These are phyloP conservation scores for Penicillium sp. DNA, from an alignment of 2,329 filamentous ascomycete species.

Conservation along the genomic window DNA sequence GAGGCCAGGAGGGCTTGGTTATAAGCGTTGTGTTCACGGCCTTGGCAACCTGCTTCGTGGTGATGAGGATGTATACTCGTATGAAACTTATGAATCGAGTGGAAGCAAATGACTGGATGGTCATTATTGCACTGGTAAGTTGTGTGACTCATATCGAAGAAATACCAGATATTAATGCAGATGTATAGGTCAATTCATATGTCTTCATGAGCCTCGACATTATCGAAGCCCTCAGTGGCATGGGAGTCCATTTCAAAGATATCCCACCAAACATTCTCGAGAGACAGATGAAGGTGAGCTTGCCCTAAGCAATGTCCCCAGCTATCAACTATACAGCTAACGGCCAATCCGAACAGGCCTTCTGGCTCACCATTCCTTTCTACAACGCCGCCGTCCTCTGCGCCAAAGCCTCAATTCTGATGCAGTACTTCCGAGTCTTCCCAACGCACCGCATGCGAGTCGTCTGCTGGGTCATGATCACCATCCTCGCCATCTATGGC, in stretches of 20 bases:
- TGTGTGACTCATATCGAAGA: not conserved
- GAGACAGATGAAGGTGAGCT: slow-evolving; percentile 34
- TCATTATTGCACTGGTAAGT: slow-evolving; percentile 34
- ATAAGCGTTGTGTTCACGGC: slow-evolving; percentile 33
- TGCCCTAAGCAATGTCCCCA: not conserved
- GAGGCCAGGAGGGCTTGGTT: slow-evolving; percentile 27
- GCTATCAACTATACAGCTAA: not conserved
- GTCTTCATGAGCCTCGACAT: slow-evolving; percentile 37
- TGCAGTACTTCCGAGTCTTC: slow-evolving; percentile 51
- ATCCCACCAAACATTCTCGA: slow-evolving; percentile 30
- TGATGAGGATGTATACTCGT: slow-evolving; percentile 33
- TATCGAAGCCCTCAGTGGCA: slow-evolving; percentile 34
- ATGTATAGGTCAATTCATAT: slow-evolving; percentile 29
- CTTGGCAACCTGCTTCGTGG: slow-evolving; percentile 31
- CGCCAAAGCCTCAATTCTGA: slow-evolving; percentile 49
- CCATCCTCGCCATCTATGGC: slow-evolving; percentile 33
- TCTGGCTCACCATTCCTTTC: slow-evolving; percentile 40
- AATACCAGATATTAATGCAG: not conserved
- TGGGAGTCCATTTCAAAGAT: slow-evolving; percentile 34
- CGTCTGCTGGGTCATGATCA: slow-evolving; percentile 39
- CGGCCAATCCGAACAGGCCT: slow-evolving; percentile 24
- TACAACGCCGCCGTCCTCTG: slow-evolving; percentile 39
- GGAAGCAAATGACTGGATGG: slow-evolving; percentile 39
- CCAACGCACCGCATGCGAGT: slow-evolving; percentile 33
- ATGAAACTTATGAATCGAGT: slow-evolving; percentile 30